These are phyloP conservation scores for Calocera viscosa DNA, from an alignment of 768 basidiomycete species.

Conservation along the genomic window DNA sequence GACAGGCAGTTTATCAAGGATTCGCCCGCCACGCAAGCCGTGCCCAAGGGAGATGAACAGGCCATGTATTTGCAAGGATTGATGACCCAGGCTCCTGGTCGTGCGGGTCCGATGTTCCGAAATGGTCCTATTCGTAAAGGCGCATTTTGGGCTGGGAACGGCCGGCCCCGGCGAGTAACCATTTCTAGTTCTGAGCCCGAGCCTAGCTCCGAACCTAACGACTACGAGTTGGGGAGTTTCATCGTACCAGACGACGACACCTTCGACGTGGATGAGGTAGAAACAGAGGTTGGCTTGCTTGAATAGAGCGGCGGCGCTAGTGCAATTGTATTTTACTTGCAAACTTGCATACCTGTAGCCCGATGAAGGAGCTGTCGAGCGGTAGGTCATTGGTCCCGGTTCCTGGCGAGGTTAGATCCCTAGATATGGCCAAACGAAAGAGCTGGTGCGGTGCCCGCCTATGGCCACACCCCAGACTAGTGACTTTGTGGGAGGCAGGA, in stretches of 20 bases:
- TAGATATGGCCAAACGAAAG: too few species aligned
- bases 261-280: not conserved
- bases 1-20: conserved; percentile 57
- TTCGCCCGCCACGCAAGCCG: conserved; percentile 51
- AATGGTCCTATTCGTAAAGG: conserved; percentile 35
- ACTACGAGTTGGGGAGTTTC: conserved; percentile 65
- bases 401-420: too few species aligned
- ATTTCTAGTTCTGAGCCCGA: conserved; percentile 52
- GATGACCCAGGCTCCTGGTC: conserved; percentile 49
- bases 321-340: too few species aligned
- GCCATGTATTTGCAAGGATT: conserved; percentile 58
- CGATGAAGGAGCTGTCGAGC: too few species aligned
- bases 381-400: too few species aligned
- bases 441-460: too few species aligned
- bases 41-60: conserved; percentile 61
- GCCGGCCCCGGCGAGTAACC: conserved; percentile 25
- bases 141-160: conserved; percentile 21
- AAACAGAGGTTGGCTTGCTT: not conserved
- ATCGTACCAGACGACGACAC: conserved; percentile 61
- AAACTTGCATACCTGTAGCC: too few species aligned
- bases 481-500: too few species aligned
- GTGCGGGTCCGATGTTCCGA: conserved; percentile 43
- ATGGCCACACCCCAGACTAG: too few species aligned
- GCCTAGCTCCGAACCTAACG: conserved; percentile 42
- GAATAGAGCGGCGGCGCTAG: not conserved